These are phyloP conservation scores for Magnaporthiopsis rhizophila DNA, from an alignment of 2,329 filamentous ascomycete species.

Conservation along the genomic window DNA sequence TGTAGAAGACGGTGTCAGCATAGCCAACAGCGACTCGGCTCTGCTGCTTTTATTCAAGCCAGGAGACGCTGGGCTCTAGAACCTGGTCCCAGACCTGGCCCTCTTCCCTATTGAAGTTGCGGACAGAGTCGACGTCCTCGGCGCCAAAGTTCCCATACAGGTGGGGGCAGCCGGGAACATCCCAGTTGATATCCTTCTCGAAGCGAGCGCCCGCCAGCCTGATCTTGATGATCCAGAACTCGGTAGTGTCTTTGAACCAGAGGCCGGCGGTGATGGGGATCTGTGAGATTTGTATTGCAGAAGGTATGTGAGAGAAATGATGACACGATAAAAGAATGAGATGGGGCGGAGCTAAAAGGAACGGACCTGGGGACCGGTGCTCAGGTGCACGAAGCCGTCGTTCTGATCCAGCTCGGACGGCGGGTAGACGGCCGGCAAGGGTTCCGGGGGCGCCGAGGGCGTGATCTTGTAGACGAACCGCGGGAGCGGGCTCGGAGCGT, in stretches of 20 bases:
- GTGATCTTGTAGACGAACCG: conserved; percentile 54
- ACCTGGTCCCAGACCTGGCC: conserved; percentile 39
- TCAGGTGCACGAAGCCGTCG: conserved; percentile 56
- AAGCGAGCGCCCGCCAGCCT: conserved; percentile 22
- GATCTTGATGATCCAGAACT: conserved; percentile 46
- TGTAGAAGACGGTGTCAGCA: not conserved
- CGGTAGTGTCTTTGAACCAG: conserved; percentile 31
- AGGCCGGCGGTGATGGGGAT: conserved; percentile 35
- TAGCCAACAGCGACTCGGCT: not conserved
- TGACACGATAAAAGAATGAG: too few relatives aligned
- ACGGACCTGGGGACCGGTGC: conserved; percentile 44
- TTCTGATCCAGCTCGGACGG: conserved; percentile 50
- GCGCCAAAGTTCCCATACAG: conserved; percentile 50
- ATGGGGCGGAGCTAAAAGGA: too few relatives aligned
- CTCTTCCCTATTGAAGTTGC: conserved; percentile 36
- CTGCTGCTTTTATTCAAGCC: conserved; percentile 1
- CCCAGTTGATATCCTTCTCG: conserved; percentile 38
- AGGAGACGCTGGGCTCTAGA: conserved; percentile 20
- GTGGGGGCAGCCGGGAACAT: conserved; percentile 46
- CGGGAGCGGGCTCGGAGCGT: conserved; percentile 24
- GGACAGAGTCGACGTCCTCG: conserved; percentile 38
- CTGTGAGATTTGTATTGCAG: conserved; percentile 18
- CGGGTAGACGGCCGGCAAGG: conserved; percentile 45
- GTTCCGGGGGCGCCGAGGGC: conserved; percentile 40
- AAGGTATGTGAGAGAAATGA: not conserved